Evolutionary conservation across 2,329 filamentous ascomycete genomes (phyloP), one percentile per base, ranked within the genome.

Genomic region (Aulographum hederae): DNA sequence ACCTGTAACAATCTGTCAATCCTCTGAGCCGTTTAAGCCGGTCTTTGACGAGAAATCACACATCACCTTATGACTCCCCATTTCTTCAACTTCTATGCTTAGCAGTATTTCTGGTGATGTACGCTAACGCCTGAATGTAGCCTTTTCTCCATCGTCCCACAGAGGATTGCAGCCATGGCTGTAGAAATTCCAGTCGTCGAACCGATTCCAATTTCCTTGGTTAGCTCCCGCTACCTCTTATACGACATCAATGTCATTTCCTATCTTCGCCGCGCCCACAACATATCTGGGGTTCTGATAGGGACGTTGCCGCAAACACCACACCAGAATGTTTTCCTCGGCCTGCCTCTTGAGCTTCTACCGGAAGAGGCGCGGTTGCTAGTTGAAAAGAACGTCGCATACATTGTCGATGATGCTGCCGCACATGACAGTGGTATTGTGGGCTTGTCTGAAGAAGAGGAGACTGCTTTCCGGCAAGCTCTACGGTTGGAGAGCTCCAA

Each of bases 281-380:
- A 81, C 50, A 82, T 93, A 44, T 85, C 78, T 46, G 84, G 84
- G 39, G 77, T 89, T 19, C 65, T 93, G 34, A 74, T 80, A 37
- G 89, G 89, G 35, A 85, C 80, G 5, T 72, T 93, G 18, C 86
- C 89, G 2, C 85, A 95, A 54, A 76, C 82, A 35, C 84, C 85
- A 4, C 86, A 91, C 43, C 89, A 98, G 56, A 95, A 93, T 56
- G 69, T 93, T 35, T 95, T 95, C 50, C 68, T 86, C 36, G 81
- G 85, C 28, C 58, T 95, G 31, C 89, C 89, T 3, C 58, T 95
- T 17, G 78, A 94, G 59, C 63, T 98, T 28, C 80, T 89, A 60
- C 76, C 81, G 2, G 89, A 95, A 56, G 89, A 98, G 59, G 85
- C 77, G 3, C 68, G 73, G 39, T 57, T 89, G 33, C 65, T 98